Percentiles rank a stretch among this genome's conserved stretches.
These are phyloP conservation scores for Rubus idaeus DNA, from an alignment of 306 rosid genomes.

Conservation along the genomic window DNA sequence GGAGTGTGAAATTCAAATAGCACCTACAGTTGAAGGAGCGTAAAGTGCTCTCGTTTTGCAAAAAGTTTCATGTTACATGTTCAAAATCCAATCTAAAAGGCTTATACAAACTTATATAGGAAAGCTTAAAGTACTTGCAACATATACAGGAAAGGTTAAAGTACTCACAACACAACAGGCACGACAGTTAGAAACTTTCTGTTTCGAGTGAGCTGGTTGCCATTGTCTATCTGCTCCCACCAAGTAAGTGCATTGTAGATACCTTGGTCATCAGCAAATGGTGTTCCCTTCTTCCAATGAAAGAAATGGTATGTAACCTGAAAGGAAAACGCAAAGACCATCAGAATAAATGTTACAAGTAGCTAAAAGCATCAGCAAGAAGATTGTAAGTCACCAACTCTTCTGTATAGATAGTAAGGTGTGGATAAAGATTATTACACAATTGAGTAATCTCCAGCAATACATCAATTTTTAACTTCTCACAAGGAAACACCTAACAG, in stretches of 20 bases:
- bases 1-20: neutral
- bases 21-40: too few relatives aligned
- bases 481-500: neutral
- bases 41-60: neutral
- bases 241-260: constrained; percentile 46
- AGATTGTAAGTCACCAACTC: neutral
- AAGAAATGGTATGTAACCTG: constrained; percentile 47
- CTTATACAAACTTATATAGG: neutral
- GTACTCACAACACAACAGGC: constrained; percentile 42
- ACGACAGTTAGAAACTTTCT: constrained; percentile 46
- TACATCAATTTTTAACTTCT: neutral
- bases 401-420: neutral
- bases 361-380: neutral
- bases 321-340: neutral
- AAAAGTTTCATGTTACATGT: neutral
- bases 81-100: neutral
- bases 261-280: constrained; percentile 51
- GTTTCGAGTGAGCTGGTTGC: constrained; percentile 46
- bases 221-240: constrained; percentile 53
- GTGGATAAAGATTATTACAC: too few relatives aligned
- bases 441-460: neutral
- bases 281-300: constrained; percentile 52
- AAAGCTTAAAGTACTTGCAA: neutral
- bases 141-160: neutral
- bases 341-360: neutral